These are phyloP conservation scores for Aureobasidium zeae DNA, from an alignment of 2,329 filamentous ascomycete genomes.

Conservation along the genomic window DNA sequence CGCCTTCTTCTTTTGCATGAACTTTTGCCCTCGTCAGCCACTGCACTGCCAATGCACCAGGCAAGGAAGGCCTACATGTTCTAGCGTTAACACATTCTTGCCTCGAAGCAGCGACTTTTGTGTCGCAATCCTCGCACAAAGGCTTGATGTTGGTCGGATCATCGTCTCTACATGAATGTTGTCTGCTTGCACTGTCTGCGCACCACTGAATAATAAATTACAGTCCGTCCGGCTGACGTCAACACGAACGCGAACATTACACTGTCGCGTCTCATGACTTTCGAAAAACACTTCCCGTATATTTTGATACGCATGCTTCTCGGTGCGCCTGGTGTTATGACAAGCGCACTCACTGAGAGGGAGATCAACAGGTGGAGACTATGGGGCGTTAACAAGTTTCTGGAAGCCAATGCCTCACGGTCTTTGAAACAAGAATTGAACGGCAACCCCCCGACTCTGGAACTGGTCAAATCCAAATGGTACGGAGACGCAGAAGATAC, in stretches of 20 bases:
- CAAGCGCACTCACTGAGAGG: not conserved
- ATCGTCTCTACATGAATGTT: conserved; percentile 5
- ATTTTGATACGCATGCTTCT: not conserved
- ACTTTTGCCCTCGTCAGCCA: conserved; percentile 27
- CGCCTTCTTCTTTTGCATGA: conserved; percentile 40
- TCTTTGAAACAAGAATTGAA: not conserved
- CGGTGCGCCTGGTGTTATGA: not conserved
- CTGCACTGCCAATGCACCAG: not conserved
- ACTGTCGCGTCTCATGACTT: conserved; percentile 1
- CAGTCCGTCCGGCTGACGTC: conserved; percentile 1
- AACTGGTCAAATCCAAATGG: not conserved
- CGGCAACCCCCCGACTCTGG: conserved; percentile 1
- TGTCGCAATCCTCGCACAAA: conserved; percentile 26
- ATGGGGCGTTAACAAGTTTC: conserved; percentile 6
- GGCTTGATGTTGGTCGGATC: conserved; percentile 10
- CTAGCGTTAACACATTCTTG: conserved; percentile 27
- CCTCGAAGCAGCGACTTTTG: conserved; percentile 22
- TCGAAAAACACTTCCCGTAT: not conserved
- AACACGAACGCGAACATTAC: conserved; percentile 11
- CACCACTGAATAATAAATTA: conserved; percentile 1
- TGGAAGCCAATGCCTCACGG: not conserved
- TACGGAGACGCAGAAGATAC: not conserved
- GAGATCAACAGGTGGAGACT: conserved; percentile 6
- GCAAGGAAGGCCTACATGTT: conserved; percentile 24
- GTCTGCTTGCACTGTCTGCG: conserved; percentile 15